A percentile compares a stretch with the other conserved stretches of the same genome.
Conservation (phyloP, 192 early-diverging fungal genomes). For the Diversispora eburnea region DNA sequence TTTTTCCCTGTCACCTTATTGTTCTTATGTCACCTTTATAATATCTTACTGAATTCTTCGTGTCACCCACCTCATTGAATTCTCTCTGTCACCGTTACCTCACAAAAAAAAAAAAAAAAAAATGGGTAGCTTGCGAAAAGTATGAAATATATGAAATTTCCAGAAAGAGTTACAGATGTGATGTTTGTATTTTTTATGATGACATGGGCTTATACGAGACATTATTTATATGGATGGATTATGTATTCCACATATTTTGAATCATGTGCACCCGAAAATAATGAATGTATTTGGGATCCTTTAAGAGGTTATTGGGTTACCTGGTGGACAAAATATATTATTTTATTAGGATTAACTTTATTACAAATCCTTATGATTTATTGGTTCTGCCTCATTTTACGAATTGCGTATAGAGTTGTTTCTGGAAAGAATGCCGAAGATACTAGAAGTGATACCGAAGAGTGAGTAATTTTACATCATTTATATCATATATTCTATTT, state of each 20-base stretch:
- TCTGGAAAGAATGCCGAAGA: constrained; percentile 55
- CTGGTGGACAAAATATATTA: constrained; percentile 42
- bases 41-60: no score
- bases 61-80: no score
- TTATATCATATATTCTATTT: not conserved
- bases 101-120: not conserved
- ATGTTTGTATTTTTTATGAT: constrained; percentile 67
- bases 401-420: constrained; percentile 58
- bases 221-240: constrained; percentile 67
- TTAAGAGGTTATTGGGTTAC: constrained; percentile 47
- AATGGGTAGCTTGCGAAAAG: constrained; percentile 62
- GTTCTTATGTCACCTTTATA: no score
- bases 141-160: constrained; percentile 66
- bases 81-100: no score
- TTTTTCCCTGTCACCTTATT: no score
- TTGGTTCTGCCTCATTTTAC: constrained; percentile 68
- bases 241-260: constrained; percentile 57
- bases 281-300: constrained; percentile 39
- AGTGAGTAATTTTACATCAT: constrained; percentile 28
- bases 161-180: constrained; percentile 46
- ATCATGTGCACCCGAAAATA: constrained; percentile 43
- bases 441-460: constrained; percentile 68
- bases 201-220: constrained; percentile 73
- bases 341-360: constrained; percentile 42
- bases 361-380: constrained; percentile 63